Evolutionary conservation across 2,329 filamentous ascomycete species (phyloP), one percentile per base, ranked within the genome.

Genomic region (Lachnellula subtilissima): DNA sequence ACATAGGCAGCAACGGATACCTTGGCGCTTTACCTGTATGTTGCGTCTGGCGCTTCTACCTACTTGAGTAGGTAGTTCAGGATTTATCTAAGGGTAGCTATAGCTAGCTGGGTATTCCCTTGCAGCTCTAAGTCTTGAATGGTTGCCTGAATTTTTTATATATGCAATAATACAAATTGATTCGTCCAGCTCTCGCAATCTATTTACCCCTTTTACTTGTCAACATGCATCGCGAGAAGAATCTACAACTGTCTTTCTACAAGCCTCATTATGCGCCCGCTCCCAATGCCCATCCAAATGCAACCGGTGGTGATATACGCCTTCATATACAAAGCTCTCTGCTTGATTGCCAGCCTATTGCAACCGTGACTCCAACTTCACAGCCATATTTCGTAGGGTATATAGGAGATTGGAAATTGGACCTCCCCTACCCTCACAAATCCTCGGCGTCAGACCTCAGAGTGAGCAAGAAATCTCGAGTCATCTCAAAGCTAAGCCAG

Each of bases 401-500:
- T 23, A 47, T 19, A 32, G 39, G 39, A 15, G 32, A 48, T 5
- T 32, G 46, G 17, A n/a, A 23, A 22, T 23, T 15, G 43, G 39
- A 49, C 17, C 17, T 45, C 46, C 32, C 15, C 48, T 36, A 23
- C 50, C 14, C 40, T 65, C 60, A 69, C 36, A 65, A 49, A 51
- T 63, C 59, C 19, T 58, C 19, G 17, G 52, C 51, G 32, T 67
- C 75, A 1, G 77, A 74, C 57, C 80, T 80, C 32, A 91, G 70
- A 19, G 75, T 76, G 55, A 95, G 77, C 42, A 97, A 75, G 69
- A 95, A 88, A 73, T 99, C 94, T 62, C 94, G 83, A 8, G 90
- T 93, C 70, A 97, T 77, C 75, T 99, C 94, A 70, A 96, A 99
- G 73, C 92, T 97, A 59, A 97, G 82, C 93, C 94, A 99, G 73